Conservation (phyloP, 352 stramenopile species). For the Pythium plurisporium region DNA sequence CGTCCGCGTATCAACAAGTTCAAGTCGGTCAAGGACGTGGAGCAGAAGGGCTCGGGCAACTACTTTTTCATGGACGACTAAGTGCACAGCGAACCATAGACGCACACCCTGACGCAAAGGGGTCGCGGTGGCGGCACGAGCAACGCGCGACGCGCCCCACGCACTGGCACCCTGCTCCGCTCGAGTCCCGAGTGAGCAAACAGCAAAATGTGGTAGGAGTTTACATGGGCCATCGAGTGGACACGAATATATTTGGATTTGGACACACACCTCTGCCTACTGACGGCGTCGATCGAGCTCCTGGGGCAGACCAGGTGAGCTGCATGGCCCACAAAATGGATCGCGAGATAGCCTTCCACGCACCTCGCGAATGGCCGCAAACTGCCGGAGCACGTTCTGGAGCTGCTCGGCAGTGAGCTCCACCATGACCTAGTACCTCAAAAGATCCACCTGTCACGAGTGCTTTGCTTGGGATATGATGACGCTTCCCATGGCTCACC, state of each 20-base stretch:
- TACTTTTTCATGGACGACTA: slow-evolving; percentile 99
- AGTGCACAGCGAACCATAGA: no score
- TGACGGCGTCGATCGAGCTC: slow-evolving; percentile 1
- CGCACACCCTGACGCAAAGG: no score
- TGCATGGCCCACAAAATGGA: no score
- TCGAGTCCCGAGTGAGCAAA: no score
- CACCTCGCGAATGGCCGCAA: slow-evolving; percentile 19
- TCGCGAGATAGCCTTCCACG: no score
- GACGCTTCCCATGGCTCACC: no score
- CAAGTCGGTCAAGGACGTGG: slow-evolving; percentile 96
- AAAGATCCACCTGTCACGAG: neutral
- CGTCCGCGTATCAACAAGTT: slow-evolving; percentile 96
- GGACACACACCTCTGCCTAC: neutral
- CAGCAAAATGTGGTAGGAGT: neutral
- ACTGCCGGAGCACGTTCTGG: slow-evolving; percentile 19
- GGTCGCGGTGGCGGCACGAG: no score
- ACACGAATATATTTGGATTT: no score
- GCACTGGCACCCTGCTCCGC: no score
- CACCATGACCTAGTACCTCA: slow-evolving; percentile 16
- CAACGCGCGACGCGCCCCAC: no score
- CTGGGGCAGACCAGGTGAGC: neutral
- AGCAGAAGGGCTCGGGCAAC: slow-evolving; percentile 97
- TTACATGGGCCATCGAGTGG: neutral
- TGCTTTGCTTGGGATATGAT: no score
- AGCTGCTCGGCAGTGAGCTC: slow-evolving; percentile 20